These are phyloP conservation scores for Fusarium compactum DNA, from an alignment of 2,329 filamentous ascomycete genomes.

Conservation along the genomic window DNA sequence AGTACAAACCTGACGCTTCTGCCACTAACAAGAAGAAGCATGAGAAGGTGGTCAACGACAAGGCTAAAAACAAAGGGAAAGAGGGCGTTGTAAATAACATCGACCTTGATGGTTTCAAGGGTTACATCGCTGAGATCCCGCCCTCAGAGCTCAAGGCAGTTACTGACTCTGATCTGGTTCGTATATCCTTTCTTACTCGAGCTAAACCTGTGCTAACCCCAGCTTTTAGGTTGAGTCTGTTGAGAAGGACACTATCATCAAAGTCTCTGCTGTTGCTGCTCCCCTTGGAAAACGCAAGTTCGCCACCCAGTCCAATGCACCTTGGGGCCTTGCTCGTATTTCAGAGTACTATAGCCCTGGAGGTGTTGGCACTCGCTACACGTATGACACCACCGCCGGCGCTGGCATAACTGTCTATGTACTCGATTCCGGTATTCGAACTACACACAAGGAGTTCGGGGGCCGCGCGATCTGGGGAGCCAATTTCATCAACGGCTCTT, in stretches of 20 bases:
- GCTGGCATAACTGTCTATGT: slow-evolving; percentile 53
- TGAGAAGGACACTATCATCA: slow-evolving; percentile 19
- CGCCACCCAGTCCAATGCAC: neutral
- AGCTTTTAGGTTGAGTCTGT: slow-evolving; percentile 4
- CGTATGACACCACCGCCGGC: slow-evolving; percentile 43
- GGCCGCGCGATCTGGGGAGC: slow-evolving; percentile 47
- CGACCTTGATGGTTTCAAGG: slow-evolving; percentile 2
- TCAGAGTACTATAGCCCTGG: neutral
- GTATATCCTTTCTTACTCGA: neutral
- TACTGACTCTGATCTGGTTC: slow-evolving; percentile 10
- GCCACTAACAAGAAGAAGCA: slow-evolving; percentile 9
- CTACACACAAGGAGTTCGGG: slow-evolving; percentile 49
- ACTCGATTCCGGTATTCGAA: slow-evolving; percentile 59
- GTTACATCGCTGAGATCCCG: slow-evolving; percentile 25
- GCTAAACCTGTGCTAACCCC: too few species aligned
- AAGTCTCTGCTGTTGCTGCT: neutral
- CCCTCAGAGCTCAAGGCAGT: slow-evolving; percentile 9
- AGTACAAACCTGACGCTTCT: neutral
- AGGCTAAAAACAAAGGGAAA: slow-evolving; percentile 17
- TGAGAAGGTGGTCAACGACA: neutral
- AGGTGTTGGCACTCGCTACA: slow-evolving; percentile 25
- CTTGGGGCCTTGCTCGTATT: slow-evolving; percentile 26
- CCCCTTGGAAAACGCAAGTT: neutral
- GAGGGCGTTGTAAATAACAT: slow-evolving; percentile 16
- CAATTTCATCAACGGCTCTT: slow-evolving; percentile 45